phyloP scores from a whole-genome alignment of 768 basidiomycete genomes.

The Leucocoprinus sp. region DNA sequence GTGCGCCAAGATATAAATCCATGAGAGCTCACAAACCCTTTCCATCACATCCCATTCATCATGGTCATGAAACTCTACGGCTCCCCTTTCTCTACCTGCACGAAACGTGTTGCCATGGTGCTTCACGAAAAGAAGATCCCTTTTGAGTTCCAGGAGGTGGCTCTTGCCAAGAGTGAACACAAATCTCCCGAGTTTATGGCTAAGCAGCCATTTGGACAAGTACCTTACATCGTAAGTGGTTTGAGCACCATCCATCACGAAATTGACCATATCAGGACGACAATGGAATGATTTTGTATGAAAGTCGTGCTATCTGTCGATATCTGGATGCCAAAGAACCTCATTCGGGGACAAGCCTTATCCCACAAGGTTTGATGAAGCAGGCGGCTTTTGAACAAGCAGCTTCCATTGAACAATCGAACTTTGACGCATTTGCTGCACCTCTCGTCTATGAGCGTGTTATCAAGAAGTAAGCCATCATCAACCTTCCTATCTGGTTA shows the following conservation, averaged over 20 bases:
- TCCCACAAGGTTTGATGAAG: conserved; percentile 25
- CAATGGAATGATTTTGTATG: conserved; percentile 14
- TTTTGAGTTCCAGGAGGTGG: conserved; percentile 11
- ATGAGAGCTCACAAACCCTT: too few relatives aligned
- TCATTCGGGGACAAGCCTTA: conserved; percentile 30
- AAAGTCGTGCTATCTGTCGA: conserved; percentile 28
- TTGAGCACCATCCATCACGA: too few relatives aligned
- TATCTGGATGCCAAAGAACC: conserved; percentile 44
- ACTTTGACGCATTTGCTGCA: conserved; percentile 36
- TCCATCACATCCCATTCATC: too few relatives aligned
- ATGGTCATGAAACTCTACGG: conserved; percentile 14
- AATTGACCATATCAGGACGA: too few relatives aligned
- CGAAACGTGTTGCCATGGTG: conserved; percentile 11
- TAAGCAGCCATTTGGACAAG: conserved; percentile 15
- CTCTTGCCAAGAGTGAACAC: conserved; percentile 9
- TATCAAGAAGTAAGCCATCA: conserved; percentile 23
- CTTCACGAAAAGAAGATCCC: conserved; percentile 14
- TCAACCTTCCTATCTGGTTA: background rate
- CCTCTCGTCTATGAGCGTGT: conserved; percentile 32
- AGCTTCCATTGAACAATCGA: conserved; percentile 30
- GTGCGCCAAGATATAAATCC: too few relatives aligned
- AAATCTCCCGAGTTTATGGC: conserved; percentile 10
- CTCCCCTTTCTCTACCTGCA: conserved; percentile 9
- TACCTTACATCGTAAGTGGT: conserved; percentile 14
- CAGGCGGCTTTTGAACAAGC: conserved; percentile 31